Evolutionary conservation across 1,139 yeast species (phyloP).

Genomic region (Taphrina flavorubra): DNA sequence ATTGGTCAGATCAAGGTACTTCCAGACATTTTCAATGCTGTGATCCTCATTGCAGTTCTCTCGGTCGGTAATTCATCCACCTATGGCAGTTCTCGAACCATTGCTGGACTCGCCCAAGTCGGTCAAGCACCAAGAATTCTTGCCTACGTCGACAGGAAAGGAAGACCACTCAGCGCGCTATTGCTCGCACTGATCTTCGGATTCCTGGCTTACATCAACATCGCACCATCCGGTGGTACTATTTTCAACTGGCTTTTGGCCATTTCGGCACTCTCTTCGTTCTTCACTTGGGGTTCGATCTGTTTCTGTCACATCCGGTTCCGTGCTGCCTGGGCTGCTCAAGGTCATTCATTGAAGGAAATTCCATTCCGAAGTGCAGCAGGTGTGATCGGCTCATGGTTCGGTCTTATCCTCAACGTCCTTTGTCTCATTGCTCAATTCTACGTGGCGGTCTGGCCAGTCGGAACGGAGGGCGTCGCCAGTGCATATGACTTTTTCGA

Average conservation of each 20-base stretch:
- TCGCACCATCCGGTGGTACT: constrained; percentile 69
- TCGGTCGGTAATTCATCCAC: constrained; percentile 78
- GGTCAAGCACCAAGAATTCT: constrained; percentile 75
- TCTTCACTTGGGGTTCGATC: constrained; percentile 81
- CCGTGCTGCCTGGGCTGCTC: constrained; percentile 70
- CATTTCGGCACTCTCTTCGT: constrained; percentile 75
- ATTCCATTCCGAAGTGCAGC: constrained; percentile 72
- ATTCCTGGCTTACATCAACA: constrained; percentile 71
- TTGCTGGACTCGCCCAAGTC: constrained; percentile 78
- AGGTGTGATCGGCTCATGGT: constrained; percentile 73
- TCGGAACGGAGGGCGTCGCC: constrained; percentile 53
- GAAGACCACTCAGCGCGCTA: constrained; percentile 76
- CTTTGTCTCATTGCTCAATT: constrained; percentile 75
- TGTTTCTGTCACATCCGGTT: constrained; percentile 77
- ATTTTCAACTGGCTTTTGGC: constrained; percentile 82
- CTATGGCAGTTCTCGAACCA: constrained; percentile 78
- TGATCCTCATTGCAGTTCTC: constrained; percentile 68
- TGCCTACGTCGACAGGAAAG: constrained; percentile 73
- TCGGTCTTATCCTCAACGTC: constrained; percentile 65
- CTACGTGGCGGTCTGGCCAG: constrained; percentile 76
- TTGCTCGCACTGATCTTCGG: constrained; percentile 64
- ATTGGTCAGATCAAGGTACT: constrained; percentile 63
- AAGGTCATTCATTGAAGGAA: constrained; percentile 69
- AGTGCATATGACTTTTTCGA: constrained; percentile 56
- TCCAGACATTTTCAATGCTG: constrained; percentile 74